Percentiles rank a stretch among this genome's conserved stretches.
Conservation (phyloP, 805 yeast genomes). For the Candida bentonensis region DNA sequence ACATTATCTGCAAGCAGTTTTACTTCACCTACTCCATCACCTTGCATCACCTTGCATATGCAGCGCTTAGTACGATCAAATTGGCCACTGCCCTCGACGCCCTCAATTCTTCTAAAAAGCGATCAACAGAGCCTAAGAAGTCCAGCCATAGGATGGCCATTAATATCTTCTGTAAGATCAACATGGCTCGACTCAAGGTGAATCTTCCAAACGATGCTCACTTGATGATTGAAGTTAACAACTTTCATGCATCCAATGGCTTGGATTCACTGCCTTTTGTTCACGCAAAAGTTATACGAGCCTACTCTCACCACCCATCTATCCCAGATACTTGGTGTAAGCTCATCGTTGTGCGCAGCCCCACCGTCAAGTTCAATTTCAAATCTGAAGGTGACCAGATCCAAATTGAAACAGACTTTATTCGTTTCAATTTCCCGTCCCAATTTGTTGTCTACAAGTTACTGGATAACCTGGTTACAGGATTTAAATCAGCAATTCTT, state of each 20-base stretch:
- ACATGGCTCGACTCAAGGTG: conserved; percentile 21
- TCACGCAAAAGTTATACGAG: conserved; percentile 25
- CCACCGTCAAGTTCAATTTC: conserved; percentile 11
- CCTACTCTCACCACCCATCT: conserved; percentile 39
- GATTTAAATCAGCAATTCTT: conserved; percentile 53
- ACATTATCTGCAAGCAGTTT: conserved; percentile 12
- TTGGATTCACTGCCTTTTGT: conserved; percentile 18
- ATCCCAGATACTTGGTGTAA: conserved; percentile 24
- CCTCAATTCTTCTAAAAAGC: neutral
- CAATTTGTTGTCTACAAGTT: conserved; percentile 61
- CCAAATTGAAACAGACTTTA: conserved; percentile 17
- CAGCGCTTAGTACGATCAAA: conserved; percentile 31
- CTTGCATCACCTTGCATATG: conserved; percentile 31
- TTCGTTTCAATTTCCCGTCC: conserved; percentile 42
- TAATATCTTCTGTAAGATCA: conserved; percentile 16
- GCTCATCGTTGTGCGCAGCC: conserved; percentile 17
- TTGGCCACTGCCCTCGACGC: conserved; percentile 22
- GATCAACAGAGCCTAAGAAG: neutral
- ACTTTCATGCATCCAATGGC: conserved; percentile 18
- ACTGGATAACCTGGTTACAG: conserved; percentile 63
- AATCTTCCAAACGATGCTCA: conserved; percentile 35
- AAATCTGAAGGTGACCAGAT: conserved; percentile 11
- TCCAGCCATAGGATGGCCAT: conserved; percentile 8
- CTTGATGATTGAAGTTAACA: conserved; percentile 32
- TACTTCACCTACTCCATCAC: conserved; percentile 18